Evolutionary conservation across 2,329 filamentous ascomycete genomes (phyloP), one percentile per base, ranked within the genome.

Genomic region (Keithomyces neogunnii): DNA sequence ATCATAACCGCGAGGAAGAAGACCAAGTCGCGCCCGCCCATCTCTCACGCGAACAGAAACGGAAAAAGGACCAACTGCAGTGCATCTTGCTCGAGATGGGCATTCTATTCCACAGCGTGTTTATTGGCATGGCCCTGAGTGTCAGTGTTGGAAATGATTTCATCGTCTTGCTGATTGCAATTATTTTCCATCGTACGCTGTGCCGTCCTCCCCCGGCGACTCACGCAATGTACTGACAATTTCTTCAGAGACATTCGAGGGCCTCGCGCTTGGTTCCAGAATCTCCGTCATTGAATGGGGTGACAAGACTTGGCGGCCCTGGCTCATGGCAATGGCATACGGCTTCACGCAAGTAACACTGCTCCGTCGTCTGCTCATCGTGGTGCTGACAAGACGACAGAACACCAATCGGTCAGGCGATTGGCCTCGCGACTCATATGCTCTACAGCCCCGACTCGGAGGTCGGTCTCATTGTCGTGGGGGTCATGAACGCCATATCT

Each of bases 71-170:
- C 58, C 78, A 89, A 57, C 72, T 91, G 9, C 87, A 91, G 66
- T 90, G 86, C 57, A 75, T 91, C 52, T 75, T 91, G 51, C 77
- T 91, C 13, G 88, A 92, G 69, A 84, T 86, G 31, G 88, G 88
- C 31, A 91, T 91, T 57, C 59, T 69, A 44, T 69, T 69, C 50
- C 67, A 69, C 59, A 87, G 82, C 62, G 75, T 91, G 54, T 92
- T 92, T 62, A 91, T 92, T 58, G 88, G 88, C 54, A 90, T 91
- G 85, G 86, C 88, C 3, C 75, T 92, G 42, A 88, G 85, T 33
- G 87, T 92, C 6, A 84, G 87, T 3, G 86, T 85, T 1, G 87
- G 87, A 1, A 82, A 84, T 7, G 80, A 85, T 4, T 92, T 92
- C 60, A 75, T 88, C 50, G 83, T 91, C n/a, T 82, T 92, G 52